phyloP scores from a whole-genome alignment of 306 rosid genomes.

The Castanea mollissima region DNA sequence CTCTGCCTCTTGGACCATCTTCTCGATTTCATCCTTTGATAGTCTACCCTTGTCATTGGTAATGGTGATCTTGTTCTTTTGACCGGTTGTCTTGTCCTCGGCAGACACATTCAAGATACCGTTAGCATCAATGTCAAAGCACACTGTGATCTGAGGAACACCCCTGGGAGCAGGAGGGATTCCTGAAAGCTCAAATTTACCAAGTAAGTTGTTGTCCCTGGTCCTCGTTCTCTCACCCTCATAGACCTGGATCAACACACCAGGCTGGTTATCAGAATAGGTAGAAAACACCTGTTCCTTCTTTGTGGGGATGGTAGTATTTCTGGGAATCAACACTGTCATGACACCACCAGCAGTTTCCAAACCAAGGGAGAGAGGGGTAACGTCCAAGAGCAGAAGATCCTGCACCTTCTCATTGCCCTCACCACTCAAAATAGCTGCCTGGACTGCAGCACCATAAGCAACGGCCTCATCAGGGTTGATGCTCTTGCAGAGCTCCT shows the following conservation, averaged over 20 bases:
- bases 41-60: conserved; percentile 74
- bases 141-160: conserved; percentile 74
- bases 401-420: conserved; percentile 84
- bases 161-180: conserved; percentile 85
- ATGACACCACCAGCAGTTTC: conserved; percentile 80
- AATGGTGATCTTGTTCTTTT: conserved; percentile 78
- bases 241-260: conserved; percentile 72
- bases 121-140: conserved; percentile 73
- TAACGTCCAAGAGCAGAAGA: conserved; percentile 65
- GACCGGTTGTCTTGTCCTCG: conserved; percentile 70
- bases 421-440: conserved; percentile 67
- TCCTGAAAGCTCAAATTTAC: conserved; percentile 72
- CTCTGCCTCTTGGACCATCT: conserved; percentile 82
- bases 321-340: conserved; percentile 72
- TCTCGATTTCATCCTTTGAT: conserved; percentile 74
- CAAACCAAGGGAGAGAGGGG: conserved; percentile 65
- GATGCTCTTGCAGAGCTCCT: conserved; percentile 75
- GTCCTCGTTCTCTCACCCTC: conserved; percentile 76
- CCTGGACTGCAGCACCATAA: conserved; percentile 72
- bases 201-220: conserved; percentile 67
- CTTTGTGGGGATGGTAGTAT: conserved; percentile 76
- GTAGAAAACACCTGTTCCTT: conserved; percentile 81
- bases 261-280: conserved; percentile 76
- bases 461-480: conserved; percentile 79
- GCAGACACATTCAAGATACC: conserved; percentile 79